Base-by-base conservation (phyloP, 2,329 filamentous ascomycete genomes). In the Colletotrichum sp. region DNA sequence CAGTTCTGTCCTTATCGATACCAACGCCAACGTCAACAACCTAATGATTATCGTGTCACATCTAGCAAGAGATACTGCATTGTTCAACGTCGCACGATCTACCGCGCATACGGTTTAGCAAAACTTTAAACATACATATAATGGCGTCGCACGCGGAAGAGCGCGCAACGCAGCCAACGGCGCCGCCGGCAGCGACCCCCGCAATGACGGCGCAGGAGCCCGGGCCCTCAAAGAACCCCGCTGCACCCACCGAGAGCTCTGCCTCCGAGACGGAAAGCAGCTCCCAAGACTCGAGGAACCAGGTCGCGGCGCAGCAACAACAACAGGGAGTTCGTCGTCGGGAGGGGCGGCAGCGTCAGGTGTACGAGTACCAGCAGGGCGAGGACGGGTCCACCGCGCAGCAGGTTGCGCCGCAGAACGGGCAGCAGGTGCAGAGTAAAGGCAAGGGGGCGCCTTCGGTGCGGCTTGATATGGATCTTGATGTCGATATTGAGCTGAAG, bases 401-500 rank as follows among this genome's bases (percentile, higher is more conserved):
- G 6, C 73, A 74, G 26, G 9, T 74, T 4, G 65, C 59, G 12
- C 34, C 64, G 26, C 74, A 74, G n/a, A 62, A 74, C 8, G 44
- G 44, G n/a, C 44, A 55, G 36, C 70, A 52, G 10, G 49, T 74
- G 28, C 64, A 69, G 28, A 26, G 21, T 6, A 69, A 34, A 7
- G 30, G 70, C 64, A 76, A 65, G 4, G 76, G 60, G 13, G 76
- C 69, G 3, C 76, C 76, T 8, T 72, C 76, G 2, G 65, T 77
- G 10, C 21, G 66, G n/a, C 65, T 77, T 4, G 76, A 77, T 7
- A 76, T 77, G 76, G 24, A 77, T 6, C 69, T 77, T 16, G 76
- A 77, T 21, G 36, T 77, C 5, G 73, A 77, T 7, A 52, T 77
- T 26, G 73, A 77, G 44, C 13, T 77, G 52, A 77, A 77, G 18